Evolutionary conservation across 1,139 yeast species (phyloP).

Genomic region (Taphrina communis): DNA sequence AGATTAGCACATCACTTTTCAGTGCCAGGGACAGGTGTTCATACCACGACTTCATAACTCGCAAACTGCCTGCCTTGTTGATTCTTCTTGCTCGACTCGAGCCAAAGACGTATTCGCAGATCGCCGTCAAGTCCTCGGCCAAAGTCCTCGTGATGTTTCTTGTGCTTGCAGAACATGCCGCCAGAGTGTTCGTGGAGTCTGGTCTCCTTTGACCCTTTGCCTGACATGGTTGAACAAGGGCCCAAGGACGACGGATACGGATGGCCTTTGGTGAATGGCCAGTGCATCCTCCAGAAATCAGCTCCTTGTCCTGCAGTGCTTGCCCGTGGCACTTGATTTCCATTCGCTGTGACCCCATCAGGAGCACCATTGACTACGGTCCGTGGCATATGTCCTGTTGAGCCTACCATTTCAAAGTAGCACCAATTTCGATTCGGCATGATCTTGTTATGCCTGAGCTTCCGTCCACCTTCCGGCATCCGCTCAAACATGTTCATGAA

Average conservation of each 20-base stretch:
- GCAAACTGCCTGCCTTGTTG: slow-evolving; percentile 28
- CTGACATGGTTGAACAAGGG: slow-evolving; percentile 15
- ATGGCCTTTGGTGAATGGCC: slow-evolving; percentile 33
- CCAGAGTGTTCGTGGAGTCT: slow-evolving; percentile 34
- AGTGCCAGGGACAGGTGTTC: not conserved
- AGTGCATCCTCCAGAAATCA: slow-evolving; percentile 35
- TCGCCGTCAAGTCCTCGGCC: slow-evolving; percentile 39
- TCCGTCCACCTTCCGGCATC: slow-evolving; percentile 39
- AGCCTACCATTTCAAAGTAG: slow-evolving; percentile 28
- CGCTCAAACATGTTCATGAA: slow-evolving; percentile 33
- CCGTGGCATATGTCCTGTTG: slow-evolving; percentile 4
- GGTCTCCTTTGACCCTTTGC: slow-evolving; percentile 24
- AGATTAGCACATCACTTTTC: not conserved
- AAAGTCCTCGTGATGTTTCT: slow-evolving; percentile 38
- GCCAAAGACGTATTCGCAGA: slow-evolving; percentile 32
- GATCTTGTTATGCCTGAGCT: slow-evolving; percentile 30
- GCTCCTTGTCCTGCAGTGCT: slow-evolving; percentile 23
- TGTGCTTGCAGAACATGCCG: slow-evolving; percentile 36
- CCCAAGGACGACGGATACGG: slow-evolving; percentile 36
- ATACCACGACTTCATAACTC: slow-evolving; percentile 32
- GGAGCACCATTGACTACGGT: slow-evolving; percentile 28
- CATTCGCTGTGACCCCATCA: slow-evolving; percentile 16
- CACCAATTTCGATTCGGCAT: slow-evolving; percentile 39
- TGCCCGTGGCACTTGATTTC: slow-evolving; percentile 14
- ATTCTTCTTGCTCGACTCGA: slow-evolving; percentile 37